Base-by-base conservation (phyloP, 2,329 filamentous ascomycete genomes). In the Didymella exigua region DNA sequence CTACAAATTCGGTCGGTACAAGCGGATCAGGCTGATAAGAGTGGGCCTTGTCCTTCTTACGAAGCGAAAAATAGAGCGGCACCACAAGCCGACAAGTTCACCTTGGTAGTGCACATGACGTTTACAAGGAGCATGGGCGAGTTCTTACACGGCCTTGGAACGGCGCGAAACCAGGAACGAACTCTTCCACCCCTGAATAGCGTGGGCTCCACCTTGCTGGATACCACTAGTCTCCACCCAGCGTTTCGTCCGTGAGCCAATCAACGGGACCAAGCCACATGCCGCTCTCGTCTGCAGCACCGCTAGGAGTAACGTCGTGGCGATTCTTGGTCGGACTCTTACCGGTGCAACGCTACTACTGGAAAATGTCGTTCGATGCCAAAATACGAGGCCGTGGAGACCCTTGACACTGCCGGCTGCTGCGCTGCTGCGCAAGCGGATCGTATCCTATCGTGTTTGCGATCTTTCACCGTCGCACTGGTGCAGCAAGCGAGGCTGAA, bases 71-170 rank as follows among this genome's bases (percentile, higher is more conserved):
- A 67, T 66, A 65, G 63, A 59, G 63, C 58, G 61, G 62, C 55
- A 53, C 19, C 13, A 46, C 44, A 60, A 56, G 62, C 58, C 54
- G 58, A 59, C 46, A 44, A 54, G 52, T 38, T 49, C 36, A 53
- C 47, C 58, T 55, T 62, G 60, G 48, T 49, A 51, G 53, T 58
- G 65, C 71, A 71, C 71, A 73, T 74, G 71, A 74, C 71, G 71
- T 71, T 68, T 58, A 63, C 62, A 52, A 66, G 63, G 45, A 58
- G 50, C 59, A 56, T 59, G 63, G 67, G 62, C 58, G 62, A 60
- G 63, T 61, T 60, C 63, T 69, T 67, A 59, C 63, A 63, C 59
- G 54, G 62, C 59, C 62, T 63, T 66, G 62, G 58, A 58, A 61
- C 56, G 47, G 47, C 43, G 47, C 42, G 23, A 47, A 51, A 56